Conservation (phyloP, 495 filamentous ascomycete genomes). For the Trichoderma asperelloides region DNA sequence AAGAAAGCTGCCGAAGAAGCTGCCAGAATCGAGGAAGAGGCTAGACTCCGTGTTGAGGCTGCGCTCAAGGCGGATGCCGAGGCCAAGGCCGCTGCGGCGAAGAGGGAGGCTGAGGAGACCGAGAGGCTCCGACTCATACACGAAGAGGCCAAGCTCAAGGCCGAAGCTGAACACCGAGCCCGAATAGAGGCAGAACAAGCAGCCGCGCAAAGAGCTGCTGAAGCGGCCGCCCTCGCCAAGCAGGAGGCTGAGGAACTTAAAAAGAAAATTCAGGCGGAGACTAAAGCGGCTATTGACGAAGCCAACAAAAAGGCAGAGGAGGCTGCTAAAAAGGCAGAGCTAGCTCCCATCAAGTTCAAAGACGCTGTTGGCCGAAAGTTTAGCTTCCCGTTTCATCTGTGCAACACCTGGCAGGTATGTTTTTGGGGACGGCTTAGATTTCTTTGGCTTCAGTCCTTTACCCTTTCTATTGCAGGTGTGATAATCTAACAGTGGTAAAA, state of each 20-base stretch:
- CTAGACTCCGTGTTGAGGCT: conserved; percentile 18
- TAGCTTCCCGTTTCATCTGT: conserved; percentile 73
- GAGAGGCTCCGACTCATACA: conserved; percentile 10
- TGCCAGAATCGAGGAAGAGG: conserved; percentile 29
- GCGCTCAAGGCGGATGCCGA: conserved; percentile 27
- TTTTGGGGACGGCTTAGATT: not conserved
- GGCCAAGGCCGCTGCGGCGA: conserved; percentile 37
- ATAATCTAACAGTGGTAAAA: conserved; percentile 12
- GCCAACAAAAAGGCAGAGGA: conserved; percentile 45
- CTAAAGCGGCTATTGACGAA: conserved; percentile 27
- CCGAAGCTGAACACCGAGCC: conserved; percentile 26
- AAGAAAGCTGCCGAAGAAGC: conserved; percentile 40
- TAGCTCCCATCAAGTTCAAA: conserved; percentile 66
- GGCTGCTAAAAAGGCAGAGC: conserved; percentile 38
- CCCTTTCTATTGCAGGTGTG: not conserved
- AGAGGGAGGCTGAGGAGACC: conserved; percentile 26
- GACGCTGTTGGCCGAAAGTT: conserved; percentile 82
- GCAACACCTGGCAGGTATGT: conserved; percentile 71
- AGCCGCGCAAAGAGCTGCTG: conserved; percentile 12
- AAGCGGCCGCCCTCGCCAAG: conserved; percentile 20
- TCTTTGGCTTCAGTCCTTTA: not conserved
- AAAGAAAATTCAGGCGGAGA: conserved; percentile 34
- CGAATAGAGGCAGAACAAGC: conserved; percentile 20
- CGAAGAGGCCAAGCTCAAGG: conserved; percentile 15
- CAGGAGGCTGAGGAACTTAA: conserved; percentile 32